phyloP scores from a whole-genome alignment of 805 yeast species.

The Teunomyces lycoperdinae region DNA sequence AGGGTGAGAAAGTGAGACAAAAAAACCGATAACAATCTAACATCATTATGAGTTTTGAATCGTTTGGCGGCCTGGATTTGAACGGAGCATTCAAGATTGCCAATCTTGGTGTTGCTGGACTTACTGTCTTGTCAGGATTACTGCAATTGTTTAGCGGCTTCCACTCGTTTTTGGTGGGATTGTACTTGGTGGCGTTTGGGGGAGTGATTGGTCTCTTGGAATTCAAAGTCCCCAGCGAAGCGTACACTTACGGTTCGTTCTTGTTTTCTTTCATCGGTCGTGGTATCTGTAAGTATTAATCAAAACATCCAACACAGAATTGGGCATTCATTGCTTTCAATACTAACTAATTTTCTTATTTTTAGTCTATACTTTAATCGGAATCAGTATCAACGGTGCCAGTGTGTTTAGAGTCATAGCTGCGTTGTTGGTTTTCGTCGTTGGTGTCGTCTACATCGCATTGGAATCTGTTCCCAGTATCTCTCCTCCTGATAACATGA shows the following conservation, averaged over 20 bases:
- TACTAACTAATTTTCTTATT: slow-evolving; percentile 17
- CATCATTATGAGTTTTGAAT: slow-evolving; percentile 42
- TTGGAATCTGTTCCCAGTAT: slow-evolving; percentile 73
- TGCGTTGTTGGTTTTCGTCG: slow-evolving; percentile 54
- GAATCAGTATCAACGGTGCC: slow-evolving; percentile 43
- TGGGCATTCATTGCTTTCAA: background rate
- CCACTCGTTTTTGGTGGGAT: slow-evolving; percentile 53
- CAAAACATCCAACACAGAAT: background rate
- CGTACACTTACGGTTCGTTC: slow-evolving; percentile 65
- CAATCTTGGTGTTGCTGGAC: slow-evolving; percentile 54
- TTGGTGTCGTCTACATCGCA: slow-evolving; percentile 58
- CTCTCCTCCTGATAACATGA: slow-evolving; percentile 82
- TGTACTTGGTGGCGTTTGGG: slow-evolving; percentile 58
- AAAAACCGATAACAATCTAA: background rate
- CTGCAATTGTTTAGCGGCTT: slow-evolving; percentile 50
- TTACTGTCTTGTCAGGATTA: slow-evolving; percentile 50
- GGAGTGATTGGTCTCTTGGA: slow-evolving; percentile 51
- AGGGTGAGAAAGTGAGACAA: background rate
- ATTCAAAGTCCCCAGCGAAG: slow-evolving; percentile 54
- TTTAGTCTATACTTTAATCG: slow-evolving; percentile 36
- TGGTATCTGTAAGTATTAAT: slow-evolving; percentile 53
- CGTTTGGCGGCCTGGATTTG: slow-evolving; percentile 41
- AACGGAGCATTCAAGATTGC: slow-evolving; percentile 47
- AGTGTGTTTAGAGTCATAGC: slow-evolving; percentile 55
- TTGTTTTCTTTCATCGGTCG: slow-evolving; percentile 73